Percentiles rank a stretch among this genome's conserved stretches.
phyloP scores from a whole-genome alignment of 2,329 filamentous ascomycete genomes.

The Hypoxylon sp. region DNA sequence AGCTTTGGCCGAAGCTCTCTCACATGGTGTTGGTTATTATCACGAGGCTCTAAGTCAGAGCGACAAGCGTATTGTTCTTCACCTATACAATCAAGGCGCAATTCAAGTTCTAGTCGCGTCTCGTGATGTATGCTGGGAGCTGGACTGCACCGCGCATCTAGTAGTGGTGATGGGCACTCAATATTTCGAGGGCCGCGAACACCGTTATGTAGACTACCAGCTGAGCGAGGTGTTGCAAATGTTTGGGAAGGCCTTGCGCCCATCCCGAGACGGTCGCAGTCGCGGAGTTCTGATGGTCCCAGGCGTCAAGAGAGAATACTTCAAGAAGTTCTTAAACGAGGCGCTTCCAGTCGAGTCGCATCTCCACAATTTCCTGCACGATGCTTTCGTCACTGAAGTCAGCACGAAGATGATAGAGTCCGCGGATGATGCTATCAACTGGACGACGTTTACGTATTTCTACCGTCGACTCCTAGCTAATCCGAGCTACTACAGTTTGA shows the following conservation, averaged over 20 bases:
- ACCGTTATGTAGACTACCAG: slow-evolving; percentile 96
- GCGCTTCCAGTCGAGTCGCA: slow-evolving; percentile 96
- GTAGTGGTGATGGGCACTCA: slow-evolving; percentile 98
- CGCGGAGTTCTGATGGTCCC: slow-evolving; percentile 98
- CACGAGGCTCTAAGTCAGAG: slow-evolving; percentile 91
- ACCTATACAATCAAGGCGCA: slow-evolving; percentile 89
- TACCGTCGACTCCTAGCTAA: slow-evolving; percentile 95
- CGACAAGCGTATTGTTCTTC: slow-evolving; percentile 94
- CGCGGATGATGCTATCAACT: slow-evolving; percentile 97
- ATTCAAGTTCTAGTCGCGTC: slow-evolving; percentile 84
- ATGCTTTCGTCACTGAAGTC: slow-evolving; percentile 97
- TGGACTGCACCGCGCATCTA: slow-evolving; percentile 88
- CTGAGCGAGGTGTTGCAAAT: slow-evolving; percentile 96
- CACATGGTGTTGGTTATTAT: slow-evolving; percentile 96
- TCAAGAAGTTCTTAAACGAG: slow-evolving; percentile 98
- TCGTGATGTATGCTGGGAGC: slow-evolving; percentile 95
- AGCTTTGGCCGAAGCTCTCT: slow-evolving; percentile 87
- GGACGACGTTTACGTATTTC: slow-evolving; percentile 98
- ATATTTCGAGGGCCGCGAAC: slow-evolving; percentile 95
- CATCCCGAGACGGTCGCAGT: slow-evolving; percentile 82
- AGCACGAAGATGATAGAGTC: slow-evolving; percentile 96
- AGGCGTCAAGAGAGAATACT: slow-evolving; percentile 94
- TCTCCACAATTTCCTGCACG: slow-evolving; percentile 90
- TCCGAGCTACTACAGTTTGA: slow-evolving; percentile 94
- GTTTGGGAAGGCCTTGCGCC: slow-evolving; percentile 92